Base-by-base conservation (phyloP, 768 basidiomycete species). In the Boletus vermiculosoides region DNA sequence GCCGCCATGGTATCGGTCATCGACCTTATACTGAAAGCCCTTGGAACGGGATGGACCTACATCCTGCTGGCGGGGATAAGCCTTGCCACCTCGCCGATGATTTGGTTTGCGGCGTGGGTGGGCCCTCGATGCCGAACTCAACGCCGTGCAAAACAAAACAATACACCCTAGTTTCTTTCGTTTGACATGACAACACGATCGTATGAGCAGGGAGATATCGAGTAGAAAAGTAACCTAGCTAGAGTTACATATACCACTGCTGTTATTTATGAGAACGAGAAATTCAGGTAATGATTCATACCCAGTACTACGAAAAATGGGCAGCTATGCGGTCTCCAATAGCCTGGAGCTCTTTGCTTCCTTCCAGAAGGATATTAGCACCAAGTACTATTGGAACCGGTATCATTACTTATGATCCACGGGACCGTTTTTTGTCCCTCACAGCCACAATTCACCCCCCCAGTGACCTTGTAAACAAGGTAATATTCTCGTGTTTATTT, bases 1-100 rank as follows among this genome's bases (percentile, higher is more conserved):
- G 88, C 88, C 3, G 76, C 72, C 0, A 63, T 81, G 34, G 84
- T 90, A 8, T 83, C 88, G 3, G 76, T 86, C 20, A 82, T 90
- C 42, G 79, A 88, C 54, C 67, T 83, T 12, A 79, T 89, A 25
- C 71, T 88, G 36, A 75, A 77, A n/a, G 79, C 76, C 2, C 72
- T 91, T 20, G 83, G 83, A 13, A 62, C 78, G 6, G 88, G 88
- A 7, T 90, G 86, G 86, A 83, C 88, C 4, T 90, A 87, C 63
- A 75, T 84, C 30, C 68, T 89, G 13, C 74, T 88, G n/a, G 78
- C 76, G 4, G 79, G 79, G 5, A 63, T 87, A 33, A 73, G 77
- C 51, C 56, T 82, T 11, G 61, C 80, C 0, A 72, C 76, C 22
- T 60, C 76, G 4, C 87, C 87, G 0, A 67, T 84, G 50, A 66